Conservation (phyloP, 2,329 filamentous ascomycete species). For the Davidsoniella virescens region DNA sequence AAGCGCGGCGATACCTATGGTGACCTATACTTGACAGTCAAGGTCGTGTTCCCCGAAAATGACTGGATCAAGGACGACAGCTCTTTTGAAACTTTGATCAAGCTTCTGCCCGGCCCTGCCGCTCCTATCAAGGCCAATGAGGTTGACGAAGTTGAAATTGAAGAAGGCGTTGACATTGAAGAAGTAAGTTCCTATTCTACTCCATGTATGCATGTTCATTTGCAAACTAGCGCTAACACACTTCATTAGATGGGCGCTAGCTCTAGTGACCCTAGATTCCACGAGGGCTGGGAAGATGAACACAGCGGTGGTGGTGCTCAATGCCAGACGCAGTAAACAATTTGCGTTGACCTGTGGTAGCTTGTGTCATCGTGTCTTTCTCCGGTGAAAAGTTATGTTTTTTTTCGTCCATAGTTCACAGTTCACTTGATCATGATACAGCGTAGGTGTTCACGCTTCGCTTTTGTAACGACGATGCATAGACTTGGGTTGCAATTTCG, state of each 20-base stretch:
- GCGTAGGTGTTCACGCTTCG: not conserved
- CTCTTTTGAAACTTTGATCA: slow-evolving; percentile 52
- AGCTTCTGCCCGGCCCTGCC: slow-evolving; percentile 53
- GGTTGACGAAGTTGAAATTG: slow-evolving; percentile 75
- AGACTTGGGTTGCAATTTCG: slow-evolving; percentile 1
- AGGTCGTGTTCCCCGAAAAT: slow-evolving; percentile 77
- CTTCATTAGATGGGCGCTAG: slow-evolving; percentile 48
- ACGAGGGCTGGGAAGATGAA: slow-evolving; percentile 52
- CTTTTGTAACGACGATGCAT: slow-evolving; percentile 3
- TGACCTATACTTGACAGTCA: slow-evolving; percentile 73
- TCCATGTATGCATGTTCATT: not conserved
- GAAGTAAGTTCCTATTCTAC: slow-evolving; percentile 33
- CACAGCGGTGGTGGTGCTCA: slow-evolving; percentile 41
- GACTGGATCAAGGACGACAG: slow-evolving; percentile 65
- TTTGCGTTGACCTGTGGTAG: not conserved
- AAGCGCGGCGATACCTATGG: slow-evolving; percentile 74
- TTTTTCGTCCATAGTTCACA: not conserved
- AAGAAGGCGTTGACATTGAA: slow-evolving; percentile 69
- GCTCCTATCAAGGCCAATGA: slow-evolving; percentile 52
- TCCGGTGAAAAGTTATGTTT: not conserved
- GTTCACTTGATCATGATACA: too few species aligned
- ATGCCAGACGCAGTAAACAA: slow-evolving; percentile 52
- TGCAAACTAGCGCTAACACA: not conserved
- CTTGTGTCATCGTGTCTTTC: not conserved
- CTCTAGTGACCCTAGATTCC: slow-evolving; percentile 50